Base-by-base conservation (phyloP, 2,329 filamentous ascomycete species). In the Arthrobotrys sphaeroides region DNA sequence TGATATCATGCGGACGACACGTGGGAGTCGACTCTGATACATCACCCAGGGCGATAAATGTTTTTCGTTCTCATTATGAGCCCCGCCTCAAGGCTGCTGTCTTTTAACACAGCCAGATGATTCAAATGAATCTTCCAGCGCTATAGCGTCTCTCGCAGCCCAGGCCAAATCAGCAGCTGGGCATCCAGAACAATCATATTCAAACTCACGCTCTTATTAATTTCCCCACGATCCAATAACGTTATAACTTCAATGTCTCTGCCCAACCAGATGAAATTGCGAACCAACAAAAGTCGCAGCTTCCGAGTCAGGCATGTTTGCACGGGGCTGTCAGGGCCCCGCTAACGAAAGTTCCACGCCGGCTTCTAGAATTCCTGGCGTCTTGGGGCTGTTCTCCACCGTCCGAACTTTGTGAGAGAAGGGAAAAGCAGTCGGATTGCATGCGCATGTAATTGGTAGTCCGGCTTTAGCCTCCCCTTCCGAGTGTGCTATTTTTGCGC, bases 291-390 rank as follows among this genome's bases (percentile, higher is more conserved):
- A 51, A 22, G 28, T 16, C 28, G 20, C 31, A 49, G 43, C 40
- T 40, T 49, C 65, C 53, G 18, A 47, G 20, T 38, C 16, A 18
- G 65, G 53, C 42, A 51, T 61, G 65, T 61, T 69, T 60, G 31
- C 12, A 38, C 20, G 24, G 22, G 26, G 24, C 28, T 20, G 9
- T 28, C 6, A 53, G 47, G 47, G 47, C 18, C 26, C 38, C 16
- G 10, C 16, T 28, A 16, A 49, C 61, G 40, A 61, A 68, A 40
- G 28, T 68, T 68, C 64, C 51, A 47, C 28, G 49, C 40, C n/a
- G 42, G 65, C 43, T 69, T 69, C 65, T 69, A 69, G 65, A 69
- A 69, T 28, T 20, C 49, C 13, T 22, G 36, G 59, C 42, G 13
- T 20, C 36, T 42, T 28, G 26, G 60, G 40, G 9, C 20, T n/a